Base-by-base conservation (phyloP, 179 eudicot genomes). In the Sideroxylon spinosum region DNA sequence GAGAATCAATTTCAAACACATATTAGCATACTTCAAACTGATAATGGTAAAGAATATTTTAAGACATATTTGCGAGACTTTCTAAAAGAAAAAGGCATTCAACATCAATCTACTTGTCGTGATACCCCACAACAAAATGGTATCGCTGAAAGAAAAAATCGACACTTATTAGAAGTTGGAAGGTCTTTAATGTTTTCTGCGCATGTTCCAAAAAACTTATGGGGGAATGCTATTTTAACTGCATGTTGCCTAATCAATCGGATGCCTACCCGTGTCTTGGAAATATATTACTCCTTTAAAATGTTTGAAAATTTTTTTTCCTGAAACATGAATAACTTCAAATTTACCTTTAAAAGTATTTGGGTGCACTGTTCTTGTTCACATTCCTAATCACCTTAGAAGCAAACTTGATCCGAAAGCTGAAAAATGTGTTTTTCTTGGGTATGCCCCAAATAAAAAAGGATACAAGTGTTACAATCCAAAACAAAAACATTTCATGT, bases 51-150 rank as follows among this genome's bases (percentile, higher is more conserved):
- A 57, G 26, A 74, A n/a, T 56, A 74, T 20, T 28, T 74, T 7
- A 32, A 29, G 32, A 6, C 6, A 56, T 17, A n/a, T 26, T 44
- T 75, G 9, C 57, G n/a, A 14, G 10, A 1, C 37, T 32, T 37
- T 60, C n/a, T 75, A 37, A n/a, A 1, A 3, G 49, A 56, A 26
- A 56, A 75, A 17, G 56, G 78, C 10, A 75, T 75, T 61, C 9
- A 16, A 16, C 78, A 75, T 22, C 78, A 75, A 61, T 59, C 68
- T 11, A 59, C 56, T 4, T 75, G 78, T 75, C 17, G 3, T 1
- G 17, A 75, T 9, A 75, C 68, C 8, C 76, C 65, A 26, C 22
- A 73, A 55, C 46, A 73, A 17, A 73, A 73, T 57, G 65, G 76
- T 2, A 73, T 73, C 2, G 76, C 22, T 10, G 23, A 73, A 50